These are phyloP conservation scores for Volvox carteri DNA, from an alignment of 163 green algal species.

Conservation along the genomic window DNA sequence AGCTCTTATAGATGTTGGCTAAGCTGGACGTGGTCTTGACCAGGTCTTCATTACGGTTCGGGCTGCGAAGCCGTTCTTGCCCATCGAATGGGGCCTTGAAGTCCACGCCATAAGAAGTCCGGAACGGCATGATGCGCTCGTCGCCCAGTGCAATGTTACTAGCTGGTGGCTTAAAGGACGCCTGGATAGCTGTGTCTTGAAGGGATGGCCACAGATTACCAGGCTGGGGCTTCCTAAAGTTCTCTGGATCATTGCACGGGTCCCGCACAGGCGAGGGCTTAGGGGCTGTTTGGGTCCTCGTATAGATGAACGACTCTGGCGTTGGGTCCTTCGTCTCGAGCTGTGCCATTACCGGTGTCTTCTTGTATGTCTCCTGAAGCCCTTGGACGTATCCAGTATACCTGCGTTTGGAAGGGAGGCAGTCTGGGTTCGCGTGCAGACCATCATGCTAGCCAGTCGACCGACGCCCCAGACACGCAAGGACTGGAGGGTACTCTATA, in stretches of 20 bases:
- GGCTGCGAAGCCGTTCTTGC: slow-evolving; percentile 70
- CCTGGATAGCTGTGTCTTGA: slow-evolving; percentile 72
- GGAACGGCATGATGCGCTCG: slow-evolving; percentile 74
- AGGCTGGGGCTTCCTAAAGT: slow-evolving; percentile 70
- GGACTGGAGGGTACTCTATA: too few species aligned
- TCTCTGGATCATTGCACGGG: slow-evolving; percentile 75
- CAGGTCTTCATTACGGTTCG: slow-evolving; percentile 83
- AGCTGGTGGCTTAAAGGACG: slow-evolving; percentile 72
- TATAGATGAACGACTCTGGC: slow-evolving; percentile 78
- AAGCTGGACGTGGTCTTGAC: slow-evolving; percentile 72
- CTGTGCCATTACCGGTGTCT: slow-evolving; percentile 78
- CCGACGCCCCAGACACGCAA: too few species aligned
- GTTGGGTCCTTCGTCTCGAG: slow-evolving; percentile 74
- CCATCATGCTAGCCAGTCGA: too few species aligned
- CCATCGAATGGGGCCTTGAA: slow-evolving; percentile 65
- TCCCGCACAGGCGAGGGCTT: slow-evolving; percentile 63
- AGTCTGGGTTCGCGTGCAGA: neutral
- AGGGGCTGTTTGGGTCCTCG: slow-evolving; percentile 63
- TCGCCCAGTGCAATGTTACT: slow-evolving; percentile 80
- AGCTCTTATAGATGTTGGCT: slow-evolving; percentile 72
- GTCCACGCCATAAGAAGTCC: slow-evolving; percentile 71
- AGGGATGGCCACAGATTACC: slow-evolving; percentile 74
- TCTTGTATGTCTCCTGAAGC: slow-evolving; percentile 80
- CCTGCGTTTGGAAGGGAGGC: slow-evolving; percentile 51
- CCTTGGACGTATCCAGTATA: slow-evolving; percentile 81